phyloP scores from a whole-genome alignment of 768 basidiomycete genomes.

The Mycena latifolia region DNA sequence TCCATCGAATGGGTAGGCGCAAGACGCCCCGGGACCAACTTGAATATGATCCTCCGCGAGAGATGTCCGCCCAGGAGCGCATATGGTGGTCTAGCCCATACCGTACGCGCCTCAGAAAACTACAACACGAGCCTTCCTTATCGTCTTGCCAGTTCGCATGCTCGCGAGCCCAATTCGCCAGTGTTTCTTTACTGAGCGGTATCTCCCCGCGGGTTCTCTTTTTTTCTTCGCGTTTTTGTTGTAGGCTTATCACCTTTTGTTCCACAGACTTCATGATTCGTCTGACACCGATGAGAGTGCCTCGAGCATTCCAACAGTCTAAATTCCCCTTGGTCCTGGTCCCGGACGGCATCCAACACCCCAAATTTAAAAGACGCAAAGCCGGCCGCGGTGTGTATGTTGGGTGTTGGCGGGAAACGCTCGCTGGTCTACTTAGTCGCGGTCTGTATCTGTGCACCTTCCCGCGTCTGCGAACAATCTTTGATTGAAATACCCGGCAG shows the following conservation, averaged over 20 bases:
- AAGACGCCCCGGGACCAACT: constrained; percentile 26
- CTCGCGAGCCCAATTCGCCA: constrained; percentile 71
- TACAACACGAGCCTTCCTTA: constrained; percentile 4
- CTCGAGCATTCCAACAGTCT: constrained; percentile 10
- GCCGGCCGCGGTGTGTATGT: constrained; percentile 64
- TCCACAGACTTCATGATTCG: neutral
- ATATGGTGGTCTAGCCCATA: constrained; percentile 84
- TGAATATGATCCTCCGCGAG: constrained; percentile 56
- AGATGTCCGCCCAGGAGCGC: constrained; percentile 74
- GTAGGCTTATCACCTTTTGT: neutral
- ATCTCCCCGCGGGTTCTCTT: constrained; percentile 68
- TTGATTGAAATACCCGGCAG: constrained; percentile 15
- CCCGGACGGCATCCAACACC: constrained; percentile 76
- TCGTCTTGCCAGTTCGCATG: constrained; percentile 71
- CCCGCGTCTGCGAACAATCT: neutral
- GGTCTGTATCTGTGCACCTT: constrained; percentile 42
- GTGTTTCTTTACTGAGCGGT: constrained; percentile 62
- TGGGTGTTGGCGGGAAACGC: constrained; percentile 68
- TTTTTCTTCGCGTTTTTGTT: neutral
- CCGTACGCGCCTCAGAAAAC: constrained; percentile 59
- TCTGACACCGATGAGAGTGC: constrained; percentile 12
- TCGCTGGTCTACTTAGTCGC: constrained; percentile 53
- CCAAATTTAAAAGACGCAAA: constrained; percentile 64
- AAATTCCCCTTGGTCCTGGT: constrained; percentile 42
- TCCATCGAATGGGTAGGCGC: constrained; percentile 48